Evolutionary conservation across 345 rosid species (phyloP), one percentile per base, ranked within the genome.

Genomic region (Brassica carinata): DNA sequence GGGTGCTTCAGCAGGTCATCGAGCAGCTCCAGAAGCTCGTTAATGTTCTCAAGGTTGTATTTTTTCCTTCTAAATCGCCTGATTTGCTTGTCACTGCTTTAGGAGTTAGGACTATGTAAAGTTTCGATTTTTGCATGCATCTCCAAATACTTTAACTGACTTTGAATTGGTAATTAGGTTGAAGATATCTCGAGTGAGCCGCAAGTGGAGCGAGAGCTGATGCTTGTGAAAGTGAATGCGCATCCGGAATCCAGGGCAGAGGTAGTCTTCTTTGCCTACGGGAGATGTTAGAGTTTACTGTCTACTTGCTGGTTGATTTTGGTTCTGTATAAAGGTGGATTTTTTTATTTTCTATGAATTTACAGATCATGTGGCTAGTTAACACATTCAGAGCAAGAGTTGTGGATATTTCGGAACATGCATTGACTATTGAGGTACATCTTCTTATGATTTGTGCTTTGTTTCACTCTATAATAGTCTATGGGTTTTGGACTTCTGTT

Each of bases 21-120:
- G 96, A 93, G 88, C 99, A 96, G 78, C 96, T 96, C 64, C 90
- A 90, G 87, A 93, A 93, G 86, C 99, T 96, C 71, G 98, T 96
- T 69, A 91, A 93, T 86, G 99, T 96, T 79, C 66, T 90, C 53
- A 90, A 95, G 98, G 99, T 95, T 75, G 45, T 74, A 1, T 33
- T 33, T 33, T 30, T 4, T 33, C 1, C 36, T 33, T 33, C 36
- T 33, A 33, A 4, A 33, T 33, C 36, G 1, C 36, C 62, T 2
- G 4, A 38, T 57, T 66, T 58, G 66, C 74, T 33, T 48, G 30
- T 18, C 77, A 38, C 53, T 55, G 15, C 33, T 36, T 45, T 64
- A 7, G 31, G 31, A 15, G 8, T 67, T 62, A 45, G 59, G 74
- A 68, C 40, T 68, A 9, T 9, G 53, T 14, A 19, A 31, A 19